Conservation (phyloP, 106 monocot species). For the Posidonia australis region DNA sequence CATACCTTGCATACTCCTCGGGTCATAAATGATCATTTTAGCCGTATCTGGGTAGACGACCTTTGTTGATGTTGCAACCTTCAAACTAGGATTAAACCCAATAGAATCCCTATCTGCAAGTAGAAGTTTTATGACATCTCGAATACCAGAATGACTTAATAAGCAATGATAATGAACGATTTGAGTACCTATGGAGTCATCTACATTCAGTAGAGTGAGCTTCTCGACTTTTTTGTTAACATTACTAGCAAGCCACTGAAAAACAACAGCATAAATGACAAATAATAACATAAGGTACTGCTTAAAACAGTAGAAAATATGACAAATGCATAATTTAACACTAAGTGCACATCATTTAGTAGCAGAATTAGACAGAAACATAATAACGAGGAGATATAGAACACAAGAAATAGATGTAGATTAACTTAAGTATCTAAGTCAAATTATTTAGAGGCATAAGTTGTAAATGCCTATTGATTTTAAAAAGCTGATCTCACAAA, state of each 20-base stretch:
- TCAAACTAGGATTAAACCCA: conserved; percentile 21
- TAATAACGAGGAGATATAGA: too few relatives aligned
- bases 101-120: conserved; percentile 32
- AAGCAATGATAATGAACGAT: background rate
- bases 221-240: conserved; percentile 49
- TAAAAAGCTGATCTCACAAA: too few relatives aligned
- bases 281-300: too few relatives aligned
- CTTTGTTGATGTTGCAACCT: conserved; percentile 33
- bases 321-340: too few relatives aligned
- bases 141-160: conserved; percentile 1
- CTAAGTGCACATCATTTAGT: too few relatives aligned
- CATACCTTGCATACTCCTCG: conserved; percentile 62
- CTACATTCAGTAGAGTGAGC: conserved; percentile 23
- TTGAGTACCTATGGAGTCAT: conserved; percentile 35
- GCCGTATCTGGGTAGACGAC: conserved; percentile 75
- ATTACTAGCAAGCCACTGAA: conserved; percentile 82
- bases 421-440: too few relatives aligned
- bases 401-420: too few relatives aligned
- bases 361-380: too few relatives aligned
- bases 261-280: background rate
- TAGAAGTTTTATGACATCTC: background rate
- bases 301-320: too few relatives aligned
- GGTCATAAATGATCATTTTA: conserved; percentile 82
- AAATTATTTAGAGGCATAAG: too few relatives aligned
- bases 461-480: too few relatives aligned